Evolutionary conservation across 2,329 filamentous ascomycete species (phyloP).

Genomic region (Madurella fahalii): DNA sequence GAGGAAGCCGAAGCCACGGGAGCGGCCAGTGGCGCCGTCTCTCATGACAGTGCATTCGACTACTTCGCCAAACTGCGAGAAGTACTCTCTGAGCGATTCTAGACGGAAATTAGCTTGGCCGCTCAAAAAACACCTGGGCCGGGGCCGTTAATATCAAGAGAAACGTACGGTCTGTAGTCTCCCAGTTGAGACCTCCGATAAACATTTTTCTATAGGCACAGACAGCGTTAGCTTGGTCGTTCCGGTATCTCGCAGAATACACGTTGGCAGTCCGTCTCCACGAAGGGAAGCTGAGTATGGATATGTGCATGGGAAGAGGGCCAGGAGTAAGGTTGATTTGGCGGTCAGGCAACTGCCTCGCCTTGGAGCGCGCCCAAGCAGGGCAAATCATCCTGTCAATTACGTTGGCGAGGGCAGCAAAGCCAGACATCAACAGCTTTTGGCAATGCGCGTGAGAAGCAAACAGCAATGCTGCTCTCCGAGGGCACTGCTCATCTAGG

Average conservation of each 20-base stretch:
- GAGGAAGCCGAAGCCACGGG: constrained; percentile 92
- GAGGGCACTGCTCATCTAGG: not conserved
- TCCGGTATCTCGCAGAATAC: not conserved
- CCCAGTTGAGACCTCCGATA: constrained; percentile 97
- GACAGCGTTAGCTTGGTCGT: constrained; percentile 23
- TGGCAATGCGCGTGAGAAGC: not conserved
- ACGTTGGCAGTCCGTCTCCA: not conserved
- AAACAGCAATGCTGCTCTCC: not conserved
- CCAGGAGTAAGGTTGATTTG: not conserved
- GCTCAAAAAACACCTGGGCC: not conserved
- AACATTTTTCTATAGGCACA: constrained; percentile 85
- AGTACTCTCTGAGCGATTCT: constrained; percentile 97
- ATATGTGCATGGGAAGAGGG: not conserved
- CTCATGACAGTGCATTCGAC: constrained; percentile 99
- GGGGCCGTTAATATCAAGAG: not conserved
- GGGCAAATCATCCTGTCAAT: not conserved
- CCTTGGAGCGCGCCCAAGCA: not conserved
- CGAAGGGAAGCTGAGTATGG: not conserved
- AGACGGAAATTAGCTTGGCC: constrained; percentile 12
- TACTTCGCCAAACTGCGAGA: constrained; percentile 96
- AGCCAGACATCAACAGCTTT: not conserved
- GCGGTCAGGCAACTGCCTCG: not conserved
- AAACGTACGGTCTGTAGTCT: constrained; percentile 90
- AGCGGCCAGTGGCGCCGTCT: constrained; percentile 87
- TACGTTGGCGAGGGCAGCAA: not conserved